Evolutionary conservation across 2,329 filamentous ascomycete species (phyloP).

Genomic region (Diaporthe vexans): DNA sequence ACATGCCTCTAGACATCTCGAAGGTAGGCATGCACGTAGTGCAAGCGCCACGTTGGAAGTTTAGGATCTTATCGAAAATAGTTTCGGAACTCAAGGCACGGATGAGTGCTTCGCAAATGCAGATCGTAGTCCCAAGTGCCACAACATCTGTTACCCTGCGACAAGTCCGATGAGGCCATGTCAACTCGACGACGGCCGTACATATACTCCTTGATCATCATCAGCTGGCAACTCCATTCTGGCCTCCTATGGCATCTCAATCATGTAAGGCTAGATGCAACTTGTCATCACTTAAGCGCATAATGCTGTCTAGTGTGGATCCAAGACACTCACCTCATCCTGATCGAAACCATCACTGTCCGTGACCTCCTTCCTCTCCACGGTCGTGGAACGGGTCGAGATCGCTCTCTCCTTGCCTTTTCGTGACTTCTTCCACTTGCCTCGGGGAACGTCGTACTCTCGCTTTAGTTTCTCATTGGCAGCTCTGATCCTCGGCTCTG

Average conservation of each 20-base stretch:
- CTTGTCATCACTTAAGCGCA: neutral
- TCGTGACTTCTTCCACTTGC: neutral
- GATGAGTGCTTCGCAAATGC: neutral
- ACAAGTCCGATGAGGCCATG: neutral
- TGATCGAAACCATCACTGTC: neutral
- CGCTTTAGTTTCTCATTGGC: neutral
- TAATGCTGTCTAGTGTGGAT: no score
- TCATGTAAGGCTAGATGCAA: neutral
- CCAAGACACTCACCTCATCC: neutral
- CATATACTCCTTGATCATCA: neutral
- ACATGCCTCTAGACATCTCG: no score
- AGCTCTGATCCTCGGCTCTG: neutral
- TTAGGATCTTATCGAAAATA: neutral
- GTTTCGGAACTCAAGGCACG: neutral
- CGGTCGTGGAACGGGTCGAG: neutral
- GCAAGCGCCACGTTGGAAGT: neutral
- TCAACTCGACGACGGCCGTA: neutral
- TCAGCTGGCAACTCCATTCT: neutral
- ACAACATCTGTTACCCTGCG: neutral
- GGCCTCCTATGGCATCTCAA: neutral
- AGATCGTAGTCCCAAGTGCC: neutral
- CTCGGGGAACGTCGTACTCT: neutral
- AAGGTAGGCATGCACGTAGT: neutral
- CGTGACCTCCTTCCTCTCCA: neutral
- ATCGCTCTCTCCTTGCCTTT: slow-evolving; percentile 23